Evolutionary conservation across 164 flowering plant genomes (phyloP), one percentile per base, ranked within the genome.

Genomic region (Euptelea pleiosperma): DNA sequence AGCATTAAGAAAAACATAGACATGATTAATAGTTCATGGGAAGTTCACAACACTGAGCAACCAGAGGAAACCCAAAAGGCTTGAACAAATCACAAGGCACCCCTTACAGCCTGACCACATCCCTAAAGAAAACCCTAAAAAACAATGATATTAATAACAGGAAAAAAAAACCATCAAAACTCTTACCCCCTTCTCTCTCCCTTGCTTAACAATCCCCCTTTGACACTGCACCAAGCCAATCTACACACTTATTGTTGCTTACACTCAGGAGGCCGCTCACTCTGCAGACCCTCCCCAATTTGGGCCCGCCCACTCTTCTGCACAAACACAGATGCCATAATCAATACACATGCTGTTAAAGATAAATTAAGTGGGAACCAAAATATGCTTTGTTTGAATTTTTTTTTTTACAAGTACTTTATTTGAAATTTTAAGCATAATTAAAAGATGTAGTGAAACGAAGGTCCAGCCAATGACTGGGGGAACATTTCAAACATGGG

Each of bases 271-370:
- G 77, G 77, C 18, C 69, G 55, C 36, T 73, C 77, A 4, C 65
- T 65, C 58, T 58, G 70, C 41, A 37, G 57, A 25, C 64, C 74
- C 55, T 69, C 83, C 8, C 63, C 79, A 31, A 35, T 41, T 41
- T 51, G 77, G 31, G 67, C 68, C 43, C 66, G 69, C 60, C 75
- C 83, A 52, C 74, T 52, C 71, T 77, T 80, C 89, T 86, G 65
- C 35, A 52, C 24, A 60, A 6, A 47, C 30, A 47, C 14, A 15
- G 10, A 12, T 9, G 7, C 9, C 37, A 46, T 3, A 3, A 41
- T 48, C 33, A 40, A 21, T 22, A 36, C 11, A 18, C 5, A 48
- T 33, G 35, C 9, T 44, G 18, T 14, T 30, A 34, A 37, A 12
- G 16, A 50, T 7, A 37, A 10, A 1, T 31, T 11, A 49, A 16